Evolutionary conservation across 768 basidiomycete species (phyloP).

Genomic region (Russula sp.): DNA sequence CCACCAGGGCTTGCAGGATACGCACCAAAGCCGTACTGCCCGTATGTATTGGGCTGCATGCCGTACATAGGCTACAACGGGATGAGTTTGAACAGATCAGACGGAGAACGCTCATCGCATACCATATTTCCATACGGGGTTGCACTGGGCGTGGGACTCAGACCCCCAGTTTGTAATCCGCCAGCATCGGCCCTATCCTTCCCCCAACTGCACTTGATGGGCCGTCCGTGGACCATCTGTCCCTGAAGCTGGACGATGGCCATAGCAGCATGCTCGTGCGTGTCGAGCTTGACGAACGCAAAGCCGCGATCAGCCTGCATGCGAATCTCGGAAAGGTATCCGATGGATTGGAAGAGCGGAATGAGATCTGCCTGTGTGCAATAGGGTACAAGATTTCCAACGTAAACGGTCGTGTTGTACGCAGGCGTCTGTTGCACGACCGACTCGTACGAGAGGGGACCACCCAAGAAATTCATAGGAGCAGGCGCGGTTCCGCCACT

Average conservation of each 20-base stretch:
- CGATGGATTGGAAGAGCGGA: constrained; percentile 96
- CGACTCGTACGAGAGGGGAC: constrained; percentile 86
- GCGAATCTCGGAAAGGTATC: constrained; percentile 96
- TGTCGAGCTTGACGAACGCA: constrained; percentile 97
- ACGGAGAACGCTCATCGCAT: constrained; percentile 27
- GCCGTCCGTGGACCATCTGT: constrained; percentile 93
- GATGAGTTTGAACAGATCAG: not conserved
- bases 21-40: constrained; percentile 70
- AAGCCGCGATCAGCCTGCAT: constrained; percentile 99
- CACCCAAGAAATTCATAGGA: constrained; percentile 86
- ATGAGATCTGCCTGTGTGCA: constrained; percentile 97
- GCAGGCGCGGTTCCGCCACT: constrained; percentile 64
- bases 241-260: constrained; percentile 97
- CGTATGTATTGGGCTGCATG: constrained; percentile 76
- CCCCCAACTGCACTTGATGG: constrained; percentile 99
- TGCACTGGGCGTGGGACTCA: constrained; percentile 55
- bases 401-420: constrained; percentile 95
- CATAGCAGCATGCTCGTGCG: constrained; percentile 97
- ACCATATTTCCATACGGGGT: constrained; percentile 81
- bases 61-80: constrained; percentile 74
- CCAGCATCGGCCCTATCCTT: constrained; percentile 85
- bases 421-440: constrained; percentile 90
- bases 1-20: constrained; percentile 68
- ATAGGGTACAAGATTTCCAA: constrained; percentile 97
- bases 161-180: constrained; percentile 43